Base-by-base conservation (phyloP, 106 monocot species). In the Posidonia australis region DNA sequence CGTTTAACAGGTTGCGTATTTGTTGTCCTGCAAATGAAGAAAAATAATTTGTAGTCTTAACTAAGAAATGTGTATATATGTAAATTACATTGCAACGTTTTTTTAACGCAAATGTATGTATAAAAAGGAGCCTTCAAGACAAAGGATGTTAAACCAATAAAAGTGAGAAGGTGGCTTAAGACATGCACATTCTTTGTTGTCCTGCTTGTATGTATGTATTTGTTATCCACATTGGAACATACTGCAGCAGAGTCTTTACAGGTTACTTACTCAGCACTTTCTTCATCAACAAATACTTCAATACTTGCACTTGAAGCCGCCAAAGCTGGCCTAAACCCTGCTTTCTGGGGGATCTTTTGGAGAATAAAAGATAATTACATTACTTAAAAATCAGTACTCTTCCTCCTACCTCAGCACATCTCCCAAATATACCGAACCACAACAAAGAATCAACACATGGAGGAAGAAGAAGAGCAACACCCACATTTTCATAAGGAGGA, bases 281-380 rank as follows among this genome's bases (percentile, higher is more conserved):
- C 90, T 28, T 90, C 87, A 63, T 98, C 90, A 14, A 83, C 77
- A 69, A 83, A 98, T 19, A 98, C 73, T 66, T 87, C 84, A 77
- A 98, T 82, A 27, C 51, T 49, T 66, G 70, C 30, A 44, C 71
- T 81, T 29, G 82, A 51, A 31, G 67, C 45, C 51, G 82, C 9
- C 28, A 71, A 21, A 18, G 45, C 56, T 27, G 63, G 36, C 49
- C 75, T 77, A 46, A 44, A 13, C 28, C 72, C 73, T 10, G 58
- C 14, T 68, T 81, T 90, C 63, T 77, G 81, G 26, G 87, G 96
- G 69, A 91, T 74, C 96, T 63, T 46, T 19, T 12, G 64, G 58
- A 28, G 58, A 51, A 51, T 42, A 2, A 63, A 43, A 63, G 44
- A 43, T 18, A 45, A 16, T 63, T 32, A 19, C 13, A 7, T 4